Evolutionary conservation across 371 early-diverging fungal genomes (phyloP), one percentile per base, ranked within the genome.

Genomic region (Nematocida displodere): DNA sequence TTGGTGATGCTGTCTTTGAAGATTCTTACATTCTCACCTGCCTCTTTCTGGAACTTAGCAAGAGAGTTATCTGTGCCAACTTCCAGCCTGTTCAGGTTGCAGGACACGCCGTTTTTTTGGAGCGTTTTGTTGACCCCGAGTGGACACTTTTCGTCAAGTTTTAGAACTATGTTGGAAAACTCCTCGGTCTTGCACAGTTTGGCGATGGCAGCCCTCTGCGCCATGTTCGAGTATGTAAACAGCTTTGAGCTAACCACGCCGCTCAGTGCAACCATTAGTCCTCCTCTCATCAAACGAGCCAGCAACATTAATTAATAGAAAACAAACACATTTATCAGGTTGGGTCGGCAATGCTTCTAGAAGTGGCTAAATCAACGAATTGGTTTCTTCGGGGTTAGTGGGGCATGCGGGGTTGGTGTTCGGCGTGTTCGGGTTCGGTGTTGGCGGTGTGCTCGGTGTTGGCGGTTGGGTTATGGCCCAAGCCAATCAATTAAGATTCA

Each of bases 11-110:
- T 24, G 8, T 26, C 36, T 15, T 33, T 62, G 20, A n/a, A 4
- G 17, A 71, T n/a, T 5, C 31, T 47, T 22, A 71, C 40, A 17
- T 31, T 37, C 34, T 71, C 68, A 5, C 68, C 59, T 7, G 42
- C 54, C 20, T 67, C 68, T 44, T 5, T 22, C 22, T 54, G 68
- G 36, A 67, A 67, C 37, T 24, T 4, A 56, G 7, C 11, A 13
- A 56, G 26, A 8, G 13, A 11, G 8, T 5, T 5, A n/a, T 42
- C 42, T 13, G 53, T 11, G 13, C 20, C 13, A 11, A 15, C 53
- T 42, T 4, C 34, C 13, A 20, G 22, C 22, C 4, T 26, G 8
- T 42, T 26, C 58, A 56, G 24, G 13, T 11, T 22, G 34, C 58
- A 56, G 26, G 8, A 7, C 11, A 40, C n/a, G 13, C 58, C 58